Conservation (phyloP, 768 basidiomycete species). For the Gymnopilus junonius region DNA sequence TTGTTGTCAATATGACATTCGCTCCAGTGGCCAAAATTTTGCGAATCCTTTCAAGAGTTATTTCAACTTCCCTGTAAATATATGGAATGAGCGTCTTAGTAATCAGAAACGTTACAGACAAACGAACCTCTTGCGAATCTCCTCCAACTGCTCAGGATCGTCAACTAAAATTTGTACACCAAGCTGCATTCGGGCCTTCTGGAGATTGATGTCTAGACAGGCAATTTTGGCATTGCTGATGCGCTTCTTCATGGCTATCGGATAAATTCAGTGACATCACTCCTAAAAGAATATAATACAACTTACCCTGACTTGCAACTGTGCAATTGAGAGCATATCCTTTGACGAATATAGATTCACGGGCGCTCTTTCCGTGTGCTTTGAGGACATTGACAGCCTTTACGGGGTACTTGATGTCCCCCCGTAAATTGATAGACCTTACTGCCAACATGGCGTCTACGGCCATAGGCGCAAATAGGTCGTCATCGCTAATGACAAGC, state of each 20-base stretch:
- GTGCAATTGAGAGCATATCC: slow-evolving; percentile 99
- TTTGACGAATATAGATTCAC: slow-evolving; percentile 93
- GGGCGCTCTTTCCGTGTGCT: slow-evolving; percentile 94
- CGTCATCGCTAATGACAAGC: slow-evolving; percentile 75
- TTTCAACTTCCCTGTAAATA: slow-evolving; percentile 84
- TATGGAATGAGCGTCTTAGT: background rate
- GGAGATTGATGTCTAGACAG: slow-evolving; percentile 96
- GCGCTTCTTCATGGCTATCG: slow-evolving; percentile 93
- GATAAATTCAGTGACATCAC: background rate
- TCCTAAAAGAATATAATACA: background rate
- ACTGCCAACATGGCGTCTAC: slow-evolving; percentile 99
- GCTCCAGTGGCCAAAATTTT: slow-evolving; percentile 97
- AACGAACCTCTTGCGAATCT: slow-evolving; percentile 89
- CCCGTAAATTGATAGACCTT: slow-evolving; percentile 89
- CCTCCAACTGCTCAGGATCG: slow-evolving; percentile 94
- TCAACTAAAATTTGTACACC: slow-evolving; percentile 98
- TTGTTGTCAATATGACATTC: slow-evolving; percentile 96
- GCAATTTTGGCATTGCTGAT: slow-evolving; percentile 95
- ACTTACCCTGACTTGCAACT: slow-evolving; percentile 94
- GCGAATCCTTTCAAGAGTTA: slow-evolving; percentile 92
- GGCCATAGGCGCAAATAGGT: slow-evolving; percentile 97
- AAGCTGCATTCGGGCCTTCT: slow-evolving; percentile 96
- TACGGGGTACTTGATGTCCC: slow-evolving; percentile 98
- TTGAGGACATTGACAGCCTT: slow-evolving; percentile 99
- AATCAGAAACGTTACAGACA: background rate